Conservation (phyloP, 208 protist genomes). For the Trypanosoma mega region DNA sequence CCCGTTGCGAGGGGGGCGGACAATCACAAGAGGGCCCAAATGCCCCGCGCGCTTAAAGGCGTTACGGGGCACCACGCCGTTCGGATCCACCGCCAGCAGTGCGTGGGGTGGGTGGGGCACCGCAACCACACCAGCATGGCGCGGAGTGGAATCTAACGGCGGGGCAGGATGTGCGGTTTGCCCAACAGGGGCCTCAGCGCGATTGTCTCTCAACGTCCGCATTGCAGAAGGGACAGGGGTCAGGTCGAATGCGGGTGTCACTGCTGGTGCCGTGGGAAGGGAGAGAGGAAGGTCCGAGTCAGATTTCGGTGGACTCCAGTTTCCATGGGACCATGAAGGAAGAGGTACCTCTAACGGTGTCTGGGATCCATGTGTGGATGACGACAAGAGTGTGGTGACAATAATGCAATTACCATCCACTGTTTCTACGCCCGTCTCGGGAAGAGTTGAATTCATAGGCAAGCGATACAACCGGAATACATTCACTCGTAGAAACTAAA, state of each 20-base stretch:
- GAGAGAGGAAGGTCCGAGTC: too few relatives aligned
- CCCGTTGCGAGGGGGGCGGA: neutral
- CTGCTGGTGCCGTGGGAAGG: too few relatives aligned
- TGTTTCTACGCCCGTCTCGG: slow-evolving; percentile 6
- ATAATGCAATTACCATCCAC: slow-evolving; percentile 24
- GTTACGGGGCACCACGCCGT: neutral
- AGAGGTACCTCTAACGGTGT: neutral
- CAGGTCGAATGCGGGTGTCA: too few relatives aligned
- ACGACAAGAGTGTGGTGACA: slow-evolving; percentile 19
- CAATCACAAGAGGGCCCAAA: slow-evolving; percentile 23
- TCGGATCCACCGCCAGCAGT: slow-evolving; percentile 3
- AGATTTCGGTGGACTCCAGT: too few relatives aligned
- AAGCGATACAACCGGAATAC: neutral
- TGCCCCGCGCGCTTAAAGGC: slow-evolving; percentile 5
- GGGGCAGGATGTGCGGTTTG: too few relatives aligned
- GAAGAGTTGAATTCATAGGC: slow-evolving; percentile 5
- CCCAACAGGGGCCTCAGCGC: too few relatives aligned
- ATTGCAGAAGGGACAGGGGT: too few relatives aligned
- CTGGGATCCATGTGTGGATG: neutral
- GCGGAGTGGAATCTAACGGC: too few relatives aligned
- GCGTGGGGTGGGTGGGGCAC: neutral
- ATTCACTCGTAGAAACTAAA: neutral
- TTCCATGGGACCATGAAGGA: too few relatives aligned
- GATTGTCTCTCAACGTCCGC: too few relatives aligned
- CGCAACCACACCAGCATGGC: too few relatives aligned